Conservation (phyloP, 345 rosid genomes). For the Pistacia integerrima region DNA sequence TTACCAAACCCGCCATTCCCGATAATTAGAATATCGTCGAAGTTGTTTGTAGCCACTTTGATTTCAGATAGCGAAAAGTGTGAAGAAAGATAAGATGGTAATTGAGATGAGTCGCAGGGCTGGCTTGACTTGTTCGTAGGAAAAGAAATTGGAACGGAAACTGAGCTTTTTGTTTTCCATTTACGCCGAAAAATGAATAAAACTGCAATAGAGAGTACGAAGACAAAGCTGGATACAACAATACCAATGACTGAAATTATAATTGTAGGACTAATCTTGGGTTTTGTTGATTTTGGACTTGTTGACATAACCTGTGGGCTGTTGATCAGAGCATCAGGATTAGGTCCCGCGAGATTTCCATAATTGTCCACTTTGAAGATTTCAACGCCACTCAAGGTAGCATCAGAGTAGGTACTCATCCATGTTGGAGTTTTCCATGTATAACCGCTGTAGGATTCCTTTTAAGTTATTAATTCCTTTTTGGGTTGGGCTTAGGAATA, state of each 20-base stretch:
- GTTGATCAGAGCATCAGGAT: slow-evolving; percentile 22
- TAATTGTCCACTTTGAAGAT: slow-evolving; percentile 42
- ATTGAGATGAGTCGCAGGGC: slow-evolving; percentile 27
- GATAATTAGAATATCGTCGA: slow-evolving; percentile 23
- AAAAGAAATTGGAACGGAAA: slow-evolving; percentile 10
- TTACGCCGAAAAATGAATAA: slow-evolving; percentile 31
- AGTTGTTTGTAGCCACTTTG: slow-evolving; percentile 48
- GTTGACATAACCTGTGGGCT: background rate
- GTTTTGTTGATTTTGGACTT: background rate
- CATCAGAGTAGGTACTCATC: slow-evolving; percentile 18
- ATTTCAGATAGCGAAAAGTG: slow-evolving; percentile 46
- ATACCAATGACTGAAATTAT: background rate
- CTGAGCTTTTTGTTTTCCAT: slow-evolving; percentile 26
- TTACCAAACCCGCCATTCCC: slow-evolving; percentile 38
- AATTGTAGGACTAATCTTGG: background rate
- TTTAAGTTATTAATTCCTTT: too few species aligned
- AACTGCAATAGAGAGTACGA: slow-evolving; percentile 23
- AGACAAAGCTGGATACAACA: slow-evolving; percentile 24
- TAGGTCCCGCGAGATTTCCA: slow-evolving; percentile 18
- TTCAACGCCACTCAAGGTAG: slow-evolving; percentile 54
- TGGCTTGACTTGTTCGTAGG: slow-evolving; percentile 26
- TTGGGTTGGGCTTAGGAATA: too few species aligned
- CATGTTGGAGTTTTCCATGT: too few species aligned
- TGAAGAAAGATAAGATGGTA: slow-evolving; percentile 31
- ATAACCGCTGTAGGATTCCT: too few species aligned